Evolutionary conservation across 2,329 filamentous ascomycete genomes (phyloP), one percentile per base, ranked within the genome.

Genomic region (Alternaria brassicicola): DNA sequence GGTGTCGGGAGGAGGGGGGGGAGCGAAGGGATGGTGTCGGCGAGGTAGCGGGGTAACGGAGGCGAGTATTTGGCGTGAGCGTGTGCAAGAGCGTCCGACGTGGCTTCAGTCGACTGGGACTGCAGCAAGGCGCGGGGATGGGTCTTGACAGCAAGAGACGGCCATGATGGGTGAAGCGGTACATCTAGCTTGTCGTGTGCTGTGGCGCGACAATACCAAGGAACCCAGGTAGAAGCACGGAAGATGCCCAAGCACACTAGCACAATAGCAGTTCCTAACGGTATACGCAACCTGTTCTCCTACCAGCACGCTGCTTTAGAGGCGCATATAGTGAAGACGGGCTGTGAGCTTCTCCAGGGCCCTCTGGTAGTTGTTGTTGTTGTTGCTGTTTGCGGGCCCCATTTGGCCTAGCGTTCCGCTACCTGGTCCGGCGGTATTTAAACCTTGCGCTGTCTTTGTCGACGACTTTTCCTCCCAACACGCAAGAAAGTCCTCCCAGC

Each of bases 401-500:
- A 47, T 35, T 19, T 19, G 21, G 43, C 17, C 30, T 47, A 47
- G 43, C 23, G 23, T 6, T 35, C 35, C 17, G 35, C 35, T 38
- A 38, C 17, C n/a, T 7, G 25, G 8, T 5, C n/a, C 25, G 25
- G 8, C 9, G 35, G 35, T 21, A 38, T 38, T 19, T 21, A 38
- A 64, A 59, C 31, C 38, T 59, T 36, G 46, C 19, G 48, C 48
- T 23, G 28, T 35, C 26, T 35, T 35, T 6, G 15, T 35, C 31
- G n/a, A 35, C 31, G 26, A 28, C 36, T 55, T 59, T 47, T 69
- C 56, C 59, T 64, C 64, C 69, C 61, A 63, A 60, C 64, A 41
- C 66, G 71, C 72, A 76, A 72, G 68, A 68, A 64, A 69, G 67
- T 70, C 73, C 65, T 70, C 68, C 69, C 70, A 73, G 72, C 68